Evolutionary conservation across 345 rosid genomes (phyloP).

Genomic region (Cardamine resedifolia): DNA sequence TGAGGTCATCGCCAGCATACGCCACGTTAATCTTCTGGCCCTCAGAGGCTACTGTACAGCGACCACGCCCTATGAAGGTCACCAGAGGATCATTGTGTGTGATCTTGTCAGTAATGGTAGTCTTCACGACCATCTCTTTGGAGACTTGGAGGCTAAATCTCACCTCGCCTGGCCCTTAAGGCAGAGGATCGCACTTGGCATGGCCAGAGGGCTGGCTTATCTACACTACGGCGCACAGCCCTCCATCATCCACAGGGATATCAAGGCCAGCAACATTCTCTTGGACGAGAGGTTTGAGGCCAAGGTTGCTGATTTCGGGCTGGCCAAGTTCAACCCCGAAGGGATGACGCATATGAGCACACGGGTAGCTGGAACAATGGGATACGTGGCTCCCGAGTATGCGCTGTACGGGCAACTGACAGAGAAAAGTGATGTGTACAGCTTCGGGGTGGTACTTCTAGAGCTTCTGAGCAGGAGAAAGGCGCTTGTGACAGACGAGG

Average conservation of each 20-base stretch:
- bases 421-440: slow-evolving; percentile 84
- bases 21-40: slow-evolving; percentile 84
- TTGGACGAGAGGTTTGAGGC: slow-evolving; percentile 79
- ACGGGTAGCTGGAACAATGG: slow-evolving; percentile 94
- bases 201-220: slow-evolving; percentile 84
- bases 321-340: slow-evolving; percentile 83
- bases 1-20: slow-evolving; percentile 86
- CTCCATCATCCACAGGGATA: slow-evolving; percentile 79
- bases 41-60: slow-evolving; percentile 86
- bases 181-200: slow-evolving; percentile 82
- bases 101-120: slow-evolving; percentile 84
- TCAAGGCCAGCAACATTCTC: slow-evolving; percentile 85
- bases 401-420: slow-evolving; percentile 88
- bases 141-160: slow-evolving; percentile 35
- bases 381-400: slow-evolving; percentile 96
- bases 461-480: slow-evolving; percentile 90
- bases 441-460: slow-evolving; percentile 86
- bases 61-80: slow-evolving; percentile 76
- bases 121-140: slow-evolving; percentile 76
- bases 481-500: slow-evolving; percentile 54
- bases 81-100: slow-evolving; percentile 93
- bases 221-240: slow-evolving; percentile 85
- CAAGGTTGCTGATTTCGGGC: slow-evolving; percentile 87
- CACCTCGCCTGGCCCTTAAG: slow-evolving; percentile 79
- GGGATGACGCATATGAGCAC: slow-evolving; percentile 88